These are phyloP conservation scores for Eucalyptus tenuipes DNA, from an alignment of 345 rosid species.

Conservation along the genomic window DNA sequence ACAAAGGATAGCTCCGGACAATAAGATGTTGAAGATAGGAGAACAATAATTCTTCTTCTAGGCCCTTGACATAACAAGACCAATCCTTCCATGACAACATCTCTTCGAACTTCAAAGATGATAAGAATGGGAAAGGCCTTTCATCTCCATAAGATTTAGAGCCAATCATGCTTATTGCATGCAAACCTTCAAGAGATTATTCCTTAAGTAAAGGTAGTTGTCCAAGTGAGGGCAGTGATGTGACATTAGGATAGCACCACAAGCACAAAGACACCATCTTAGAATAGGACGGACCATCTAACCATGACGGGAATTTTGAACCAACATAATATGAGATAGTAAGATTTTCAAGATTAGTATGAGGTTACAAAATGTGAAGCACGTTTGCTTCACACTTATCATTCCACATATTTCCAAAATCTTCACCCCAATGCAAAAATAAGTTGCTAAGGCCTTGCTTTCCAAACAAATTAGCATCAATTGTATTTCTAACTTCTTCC, in stretches of 20 bases:
- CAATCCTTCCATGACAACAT: background rate
- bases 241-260: background rate
- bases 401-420: background rate
- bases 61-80: background rate
- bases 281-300: background rate
- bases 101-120: background rate
- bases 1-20: background rate
- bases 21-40: background rate
- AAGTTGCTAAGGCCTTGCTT: too few relatives aligned
- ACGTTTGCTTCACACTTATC: fast-evolving
- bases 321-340: background rate
- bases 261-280: background rate
- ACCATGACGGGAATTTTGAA: background rate
- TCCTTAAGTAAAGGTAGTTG: background rate
- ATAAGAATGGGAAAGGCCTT: too few relatives aligned
- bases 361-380: background rate
- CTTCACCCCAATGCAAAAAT: too few relatives aligned
- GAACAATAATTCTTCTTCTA: background rate
- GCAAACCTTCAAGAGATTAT: background rate
- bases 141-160: background rate
- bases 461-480: too few relatives aligned
- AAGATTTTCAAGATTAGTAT: background rate
- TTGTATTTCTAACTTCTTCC: too few relatives aligned
- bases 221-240: background rate
- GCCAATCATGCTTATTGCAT: fast-evolving